Percentiles rank a stretch among this genome's conserved stretches.
Conservation (phyloP, 805 yeast species). For the Starmerella scarabaei region DNA sequence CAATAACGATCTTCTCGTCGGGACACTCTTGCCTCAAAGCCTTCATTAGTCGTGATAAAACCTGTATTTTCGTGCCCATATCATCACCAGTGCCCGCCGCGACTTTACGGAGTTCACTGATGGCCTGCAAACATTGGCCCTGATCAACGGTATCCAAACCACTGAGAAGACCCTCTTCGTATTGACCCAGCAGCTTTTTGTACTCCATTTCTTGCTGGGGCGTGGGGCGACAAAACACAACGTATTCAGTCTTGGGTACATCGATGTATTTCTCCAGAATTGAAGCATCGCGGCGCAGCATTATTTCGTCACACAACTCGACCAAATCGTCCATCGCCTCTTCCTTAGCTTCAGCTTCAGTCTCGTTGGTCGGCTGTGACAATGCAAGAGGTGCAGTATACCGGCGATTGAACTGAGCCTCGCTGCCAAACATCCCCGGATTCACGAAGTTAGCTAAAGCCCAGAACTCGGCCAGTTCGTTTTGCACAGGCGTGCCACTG, state of each 20-base stretch:
- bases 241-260: conserved; percentile 62
- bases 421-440: conserved; percentile 65
- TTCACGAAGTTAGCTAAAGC: conserved; percentile 71
- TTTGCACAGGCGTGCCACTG: conserved; percentile 90
- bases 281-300: conserved; percentile 56
- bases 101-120: conserved; percentile 24
- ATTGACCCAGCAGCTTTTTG: not conserved
- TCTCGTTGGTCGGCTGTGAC: not conserved
- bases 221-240: conserved; percentile 71
- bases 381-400: conserved; percentile 55
- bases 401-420: conserved; percentile 34
- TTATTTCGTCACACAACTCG: conserved; percentile 48
- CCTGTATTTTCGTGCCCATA: conserved; percentile 49
- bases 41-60: conserved; percentile 44
- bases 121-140: conserved; percentile 42
- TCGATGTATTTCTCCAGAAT: conserved; percentile 40
- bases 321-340: conserved; percentile 51
- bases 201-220: conserved; percentile 9
- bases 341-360: conserved; percentile 38
- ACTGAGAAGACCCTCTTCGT: not conserved
- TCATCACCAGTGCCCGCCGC: conserved; percentile 7
- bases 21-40: conserved; percentile 32
- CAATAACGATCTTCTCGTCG: conserved; percentile 68
- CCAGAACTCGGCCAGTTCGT: conserved; percentile 73
- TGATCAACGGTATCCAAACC: not conserved